phyloP scores from a whole-genome alignment of 768 basidiomycete species.

The Cystofilobasidium bisporidii region DNA sequence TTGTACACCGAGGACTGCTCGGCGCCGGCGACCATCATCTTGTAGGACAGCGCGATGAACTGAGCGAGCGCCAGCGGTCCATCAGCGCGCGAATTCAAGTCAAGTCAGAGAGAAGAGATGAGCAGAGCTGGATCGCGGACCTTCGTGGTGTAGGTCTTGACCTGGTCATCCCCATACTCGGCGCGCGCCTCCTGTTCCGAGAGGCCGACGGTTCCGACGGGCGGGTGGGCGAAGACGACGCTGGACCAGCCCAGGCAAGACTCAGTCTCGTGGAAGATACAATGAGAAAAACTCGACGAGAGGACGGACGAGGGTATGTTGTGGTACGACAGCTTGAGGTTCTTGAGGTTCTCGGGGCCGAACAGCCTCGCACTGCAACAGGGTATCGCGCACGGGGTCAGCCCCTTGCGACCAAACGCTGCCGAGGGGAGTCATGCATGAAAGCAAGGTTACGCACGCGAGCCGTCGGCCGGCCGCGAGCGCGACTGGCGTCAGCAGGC shows the following conservation, averaged over 20 bases:
- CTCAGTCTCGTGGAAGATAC: too few species aligned
- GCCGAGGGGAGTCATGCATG: too few species aligned
- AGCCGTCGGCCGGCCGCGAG: slow-evolving; percentile 14
- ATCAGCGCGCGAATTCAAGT: too few species aligned
- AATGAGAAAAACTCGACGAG: too few species aligned
- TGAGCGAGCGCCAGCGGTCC: too few species aligned
- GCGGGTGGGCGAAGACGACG: slow-evolving; percentile 52
- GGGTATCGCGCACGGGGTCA: too few species aligned
- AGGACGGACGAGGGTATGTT: slow-evolving; percentile 86
- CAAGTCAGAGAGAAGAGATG: too few species aligned
- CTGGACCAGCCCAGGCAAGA: background rate
- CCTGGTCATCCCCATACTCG: slow-evolving; percentile 66
- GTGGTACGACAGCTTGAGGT: slow-evolving; percentile 73
- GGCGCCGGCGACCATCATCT: slow-evolving; percentile 52
- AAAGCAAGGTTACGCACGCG: background rate
- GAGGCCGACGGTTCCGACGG: slow-evolving; percentile 88
- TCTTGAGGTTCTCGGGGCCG: slow-evolving; percentile 71
- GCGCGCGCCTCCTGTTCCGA: slow-evolving; percentile 82
- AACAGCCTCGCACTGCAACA: slow-evolving; percentile 51
- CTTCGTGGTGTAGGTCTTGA: slow-evolving; percentile 85
- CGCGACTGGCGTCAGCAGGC: slow-evolving; percentile 16
- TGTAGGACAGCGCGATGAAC: slow-evolving; percentile 69
- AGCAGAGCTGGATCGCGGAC: too few species aligned
- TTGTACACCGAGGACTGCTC: slow-evolving; percentile 85
- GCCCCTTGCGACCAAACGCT: too few species aligned